Conservation (phyloP, 2,329 filamentous ascomycete genomes). For the Rhynchosporium agropyri region DNA sequence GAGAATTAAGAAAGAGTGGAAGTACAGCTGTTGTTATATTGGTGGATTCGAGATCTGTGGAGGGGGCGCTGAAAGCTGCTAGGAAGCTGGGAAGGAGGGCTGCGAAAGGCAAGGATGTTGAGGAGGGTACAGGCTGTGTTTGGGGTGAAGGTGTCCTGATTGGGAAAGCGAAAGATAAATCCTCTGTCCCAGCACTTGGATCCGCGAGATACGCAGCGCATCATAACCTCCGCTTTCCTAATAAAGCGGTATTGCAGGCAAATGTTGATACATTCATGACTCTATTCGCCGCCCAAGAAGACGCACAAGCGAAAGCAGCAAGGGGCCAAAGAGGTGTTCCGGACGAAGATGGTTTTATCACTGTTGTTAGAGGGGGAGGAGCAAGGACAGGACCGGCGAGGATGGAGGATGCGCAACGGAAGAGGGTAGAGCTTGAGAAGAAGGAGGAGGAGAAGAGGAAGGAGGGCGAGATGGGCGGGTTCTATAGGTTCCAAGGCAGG, state of each 20-base stretch:
- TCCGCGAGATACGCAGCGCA: slow-evolving; percentile 64
- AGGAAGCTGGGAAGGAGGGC: slow-evolving; percentile 56
- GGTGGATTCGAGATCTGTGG: slow-evolving; percentile 79
- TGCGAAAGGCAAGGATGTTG: slow-evolving; percentile 53
- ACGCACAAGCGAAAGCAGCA: slow-evolving; percentile 61
- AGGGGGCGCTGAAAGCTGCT: slow-evolving; percentile 75
- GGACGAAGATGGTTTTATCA: slow-evolving; percentile 95
- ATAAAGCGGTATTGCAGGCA: slow-evolving; percentile 65
- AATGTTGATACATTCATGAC: slow-evolving; percentile 85
- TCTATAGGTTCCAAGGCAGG: slow-evolving; percentile 82
- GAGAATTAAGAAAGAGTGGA: slow-evolving; percentile 71
- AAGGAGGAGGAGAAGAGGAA: slow-evolving; percentile 61
- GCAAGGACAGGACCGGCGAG: slow-evolving; percentile 74
- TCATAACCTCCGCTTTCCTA: slow-evolving; percentile 71
- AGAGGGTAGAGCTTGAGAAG: slow-evolving; percentile 61
- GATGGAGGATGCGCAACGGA: slow-evolving; percentile 68
- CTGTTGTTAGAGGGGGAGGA: slow-evolving; percentile 81
- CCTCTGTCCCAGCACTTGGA: slow-evolving; percentile 51
- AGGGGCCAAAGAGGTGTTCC: slow-evolving; percentile 74
- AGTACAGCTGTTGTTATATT: slow-evolving; percentile 80
- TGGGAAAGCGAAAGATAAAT: slow-evolving; percentile 48
- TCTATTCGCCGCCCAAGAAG: slow-evolving; percentile 73
- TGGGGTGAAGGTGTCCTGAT: slow-evolving; percentile 66
- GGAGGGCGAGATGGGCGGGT: slow-evolving; percentile 63
- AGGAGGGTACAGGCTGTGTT: slow-evolving; percentile 51